These are phyloP conservation scores for Diaporthe amygdali DNA, from an alignment of 2,329 filamentous ascomycete genomes.

Conservation along the genomic window DNA sequence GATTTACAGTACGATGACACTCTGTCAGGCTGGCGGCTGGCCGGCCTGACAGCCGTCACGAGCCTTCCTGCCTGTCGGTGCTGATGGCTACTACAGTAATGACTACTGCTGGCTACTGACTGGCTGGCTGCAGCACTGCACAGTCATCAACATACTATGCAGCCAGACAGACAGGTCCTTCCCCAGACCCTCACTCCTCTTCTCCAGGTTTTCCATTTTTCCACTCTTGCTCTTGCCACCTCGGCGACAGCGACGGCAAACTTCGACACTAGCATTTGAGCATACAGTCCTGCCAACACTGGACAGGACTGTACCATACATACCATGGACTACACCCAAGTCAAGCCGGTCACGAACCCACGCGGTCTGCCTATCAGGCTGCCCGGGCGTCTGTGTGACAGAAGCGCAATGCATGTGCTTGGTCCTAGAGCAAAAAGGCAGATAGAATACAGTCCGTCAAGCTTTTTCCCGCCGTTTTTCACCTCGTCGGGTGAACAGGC, in stretches of 20 bases:
- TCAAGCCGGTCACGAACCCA: not conserved
- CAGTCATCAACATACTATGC: constrained; percentile 6
- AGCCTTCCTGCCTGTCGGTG: not conserved
- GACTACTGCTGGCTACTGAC: not conserved
- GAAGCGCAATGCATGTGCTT: constrained; percentile 1
- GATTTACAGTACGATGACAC: not conserved
- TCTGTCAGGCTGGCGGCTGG: not conserved
- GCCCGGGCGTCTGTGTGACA: not conserved
- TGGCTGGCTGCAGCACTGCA: not conserved
- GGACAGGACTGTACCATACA: not conserved
- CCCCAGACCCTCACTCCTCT: constrained; percentile 15
- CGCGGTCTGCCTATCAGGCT: constrained; percentile 11
- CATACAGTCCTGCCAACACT: not conserved
- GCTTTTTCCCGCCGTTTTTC: constrained; percentile 3
- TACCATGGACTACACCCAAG: not conserved
- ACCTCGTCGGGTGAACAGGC: not conserved
- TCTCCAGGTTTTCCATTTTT: constrained; percentile 16
- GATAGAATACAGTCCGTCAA: constrained; percentile 5
- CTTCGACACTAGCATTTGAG: not conserved
- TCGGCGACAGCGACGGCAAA: constrained; percentile 6
- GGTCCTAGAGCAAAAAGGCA: not conserved
- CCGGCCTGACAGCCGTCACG: not conserved
- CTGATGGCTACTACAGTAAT: not conserved
- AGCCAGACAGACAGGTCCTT: not conserved
- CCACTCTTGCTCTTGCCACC: constrained; percentile 3